These are phyloP conservation scores for Spathaspora girioi DNA, from an alignment of 805 yeast genomes.

Conservation along the genomic window DNA sequence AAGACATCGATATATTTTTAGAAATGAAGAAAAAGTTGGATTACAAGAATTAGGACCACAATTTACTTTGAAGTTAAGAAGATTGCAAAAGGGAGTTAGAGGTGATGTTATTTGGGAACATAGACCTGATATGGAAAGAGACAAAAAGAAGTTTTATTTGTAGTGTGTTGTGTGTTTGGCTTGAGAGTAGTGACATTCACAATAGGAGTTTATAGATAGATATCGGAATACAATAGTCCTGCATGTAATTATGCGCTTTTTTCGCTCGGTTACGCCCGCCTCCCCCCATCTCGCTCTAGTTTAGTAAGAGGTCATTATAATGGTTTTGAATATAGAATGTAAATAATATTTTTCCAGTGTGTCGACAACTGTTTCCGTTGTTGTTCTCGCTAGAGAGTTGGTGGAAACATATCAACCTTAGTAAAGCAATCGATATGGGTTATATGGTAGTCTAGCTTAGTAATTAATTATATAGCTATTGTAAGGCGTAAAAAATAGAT, in stretches of 20 bases:
- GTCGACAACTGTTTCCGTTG: too few species aligned
- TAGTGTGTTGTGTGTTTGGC: constrained; percentile 24
- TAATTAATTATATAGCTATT: too few species aligned
- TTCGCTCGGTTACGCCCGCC: background rate
- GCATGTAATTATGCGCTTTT: background rate
- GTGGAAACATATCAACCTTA: too few species aligned
- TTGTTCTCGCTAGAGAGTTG: too few species aligned
- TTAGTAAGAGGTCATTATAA: too few species aligned
- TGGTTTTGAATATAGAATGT: too few species aligned
- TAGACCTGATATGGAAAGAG: constrained; percentile 93
- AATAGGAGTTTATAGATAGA: background rate
- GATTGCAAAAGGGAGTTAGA: constrained; percentile 86
- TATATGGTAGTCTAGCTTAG: too few species aligned
- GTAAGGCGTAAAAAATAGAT: too few species aligned
- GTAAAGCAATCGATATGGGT: too few species aligned
- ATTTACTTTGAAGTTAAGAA: constrained; percentile 82
- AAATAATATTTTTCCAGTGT: too few species aligned
- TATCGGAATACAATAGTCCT: background rate
- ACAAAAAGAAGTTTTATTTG: constrained; percentile 86
- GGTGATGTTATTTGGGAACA: constrained; percentile 97
- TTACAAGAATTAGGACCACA: constrained; percentile 96
- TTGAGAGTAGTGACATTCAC: too few species aligned
- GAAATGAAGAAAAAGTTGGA: constrained; percentile 89
- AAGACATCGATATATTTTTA: constrained; percentile 88
- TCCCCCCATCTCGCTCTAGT: too few species aligned